These are phyloP conservation scores for Poronia punctata DNA, from an alignment of 495 filamentous ascomycete genomes.

Conservation along the genomic window DNA sequence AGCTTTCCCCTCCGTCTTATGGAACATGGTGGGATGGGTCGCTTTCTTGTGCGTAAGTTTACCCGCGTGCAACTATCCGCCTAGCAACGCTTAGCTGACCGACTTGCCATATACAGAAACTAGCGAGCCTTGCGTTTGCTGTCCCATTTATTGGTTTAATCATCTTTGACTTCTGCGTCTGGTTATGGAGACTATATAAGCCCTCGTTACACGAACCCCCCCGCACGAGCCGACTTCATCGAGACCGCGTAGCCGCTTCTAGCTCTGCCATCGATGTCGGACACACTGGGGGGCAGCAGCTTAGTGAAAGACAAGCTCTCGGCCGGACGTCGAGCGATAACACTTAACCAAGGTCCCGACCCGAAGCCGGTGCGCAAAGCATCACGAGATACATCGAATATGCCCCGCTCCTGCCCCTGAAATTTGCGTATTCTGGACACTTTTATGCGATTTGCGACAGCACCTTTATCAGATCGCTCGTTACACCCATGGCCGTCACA, in stretches of 20 bases:
- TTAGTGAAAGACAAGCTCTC: not conserved
- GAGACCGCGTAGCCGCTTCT: conserved; percentile 4
- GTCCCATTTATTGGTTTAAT: conserved; percentile 23
- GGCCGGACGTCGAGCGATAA: conserved; percentile 2
- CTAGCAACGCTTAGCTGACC: not conserved
- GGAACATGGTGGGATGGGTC: conserved; percentile 23
- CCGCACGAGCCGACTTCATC: conserved; percentile 11
- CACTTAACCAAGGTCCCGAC: conserved; percentile 10
- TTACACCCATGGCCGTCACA: conserved; percentile 94
- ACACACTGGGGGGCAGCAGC: conserved; percentile 1
- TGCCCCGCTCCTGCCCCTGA: not conserved
- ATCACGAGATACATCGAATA: not conserved
- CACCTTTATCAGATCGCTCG: conserved; percentile 82
- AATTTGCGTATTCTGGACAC: not conserved
- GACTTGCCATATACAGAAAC: conserved; percentile 11
- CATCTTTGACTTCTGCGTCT: conserved; percentile 39
- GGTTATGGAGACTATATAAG: conserved; percentile 33
- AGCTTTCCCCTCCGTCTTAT: conserved; percentile 12
- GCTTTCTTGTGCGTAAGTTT: conserved; percentile 23
- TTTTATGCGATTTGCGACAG: conserved; percentile 40
- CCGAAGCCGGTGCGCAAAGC: conserved; percentile 13
- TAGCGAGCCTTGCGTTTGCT: conserved; percentile 21
- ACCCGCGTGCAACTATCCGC: not conserved
- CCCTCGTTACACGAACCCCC: conserved; percentile 11
- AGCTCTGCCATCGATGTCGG: conserved; percentile 13